Percentiles rank a stretch among this genome's conserved stretches.
Evolutionary conservation across 495 filamentous ascomycete genomes (phyloP).

Genomic region (Xylaria castorea): DNA sequence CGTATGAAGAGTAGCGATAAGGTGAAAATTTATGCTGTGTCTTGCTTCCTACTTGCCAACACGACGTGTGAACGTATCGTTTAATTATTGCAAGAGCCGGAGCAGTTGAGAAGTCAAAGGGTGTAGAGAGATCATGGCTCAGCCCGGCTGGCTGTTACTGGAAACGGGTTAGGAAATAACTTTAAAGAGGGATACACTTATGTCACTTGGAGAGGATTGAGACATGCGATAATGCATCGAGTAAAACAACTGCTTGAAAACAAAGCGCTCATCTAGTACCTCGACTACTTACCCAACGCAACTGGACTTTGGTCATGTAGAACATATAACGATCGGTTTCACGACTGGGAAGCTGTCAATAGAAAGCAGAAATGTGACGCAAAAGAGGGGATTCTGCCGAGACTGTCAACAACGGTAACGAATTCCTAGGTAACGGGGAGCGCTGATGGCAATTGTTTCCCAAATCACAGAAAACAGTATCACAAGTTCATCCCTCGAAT

Average conservation of each 20-base stretch:
- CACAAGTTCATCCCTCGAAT: conserved; percentile 31
- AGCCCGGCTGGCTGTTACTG: background rate
- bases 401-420: background rate
- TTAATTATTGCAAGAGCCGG: background rate
- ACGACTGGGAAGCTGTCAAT: background rate
- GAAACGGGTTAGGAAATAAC: background rate
- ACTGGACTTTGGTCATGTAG: background rate
- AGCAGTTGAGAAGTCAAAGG: background rate
- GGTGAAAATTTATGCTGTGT: background rate
- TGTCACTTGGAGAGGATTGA: background rate
- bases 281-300: background rate
- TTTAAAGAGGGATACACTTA: background rate
- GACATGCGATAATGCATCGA: background rate
- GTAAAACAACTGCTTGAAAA: background rate
- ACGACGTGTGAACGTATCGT: background rate
- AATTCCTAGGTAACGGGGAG: background rate
- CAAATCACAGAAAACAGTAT: background rate
- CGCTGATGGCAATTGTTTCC: background rate
- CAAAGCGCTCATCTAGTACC: background rate
- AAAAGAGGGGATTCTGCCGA: background rate
- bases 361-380: background rate
- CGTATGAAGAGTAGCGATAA: background rate
- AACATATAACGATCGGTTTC: background rate
- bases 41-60: background rate
- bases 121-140: background rate